Percentiles rank a stretch among this genome's conserved stretches.
phyloP scores from a whole-genome alignment of 305 asterid genomes.

The Ilex paraguariensis region DNA sequence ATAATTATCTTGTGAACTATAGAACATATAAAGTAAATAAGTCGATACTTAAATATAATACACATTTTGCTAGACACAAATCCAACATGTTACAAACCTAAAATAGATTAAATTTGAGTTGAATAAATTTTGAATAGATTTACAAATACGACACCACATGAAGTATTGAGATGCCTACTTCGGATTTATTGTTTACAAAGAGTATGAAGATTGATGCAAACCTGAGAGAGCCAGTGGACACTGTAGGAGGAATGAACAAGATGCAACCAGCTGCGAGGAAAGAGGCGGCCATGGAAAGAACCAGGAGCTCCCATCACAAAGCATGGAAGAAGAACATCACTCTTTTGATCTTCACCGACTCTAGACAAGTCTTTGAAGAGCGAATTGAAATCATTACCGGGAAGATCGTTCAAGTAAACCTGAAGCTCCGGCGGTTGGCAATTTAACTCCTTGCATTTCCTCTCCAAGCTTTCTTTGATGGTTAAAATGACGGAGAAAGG shows the following conservation, averaged over 20 bases:
- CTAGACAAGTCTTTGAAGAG: conserved; percentile 11
- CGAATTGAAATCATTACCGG: conserved; percentile 28
- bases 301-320: conserved; percentile 20
- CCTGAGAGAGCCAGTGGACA: conserved; percentile 35
- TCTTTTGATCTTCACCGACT: conserved; percentile 1
- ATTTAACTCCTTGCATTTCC: background rate
- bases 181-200: no score
- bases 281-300: conserved; percentile 21
- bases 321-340: conserved; percentile 5
- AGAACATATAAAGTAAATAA: no score
- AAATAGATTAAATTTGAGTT: no score
- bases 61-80: no score
- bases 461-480: background rate
- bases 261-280: conserved; percentile 15
- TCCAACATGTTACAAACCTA: no score
- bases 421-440: conserved; percentile 13
- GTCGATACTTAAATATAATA: no score
- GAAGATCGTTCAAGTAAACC: conserved; percentile 28
- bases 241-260: conserved; percentile 2
- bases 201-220: no score
- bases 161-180: no score
- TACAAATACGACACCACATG: no score
- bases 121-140: no score
- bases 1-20: no score
- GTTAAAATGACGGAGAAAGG: conserved; percentile 1